Percentiles rank a stretch among this genome's conserved stretches.
Conservation (phyloP, 1,139 yeast species). For the Candida frijolesensis region DNA sequence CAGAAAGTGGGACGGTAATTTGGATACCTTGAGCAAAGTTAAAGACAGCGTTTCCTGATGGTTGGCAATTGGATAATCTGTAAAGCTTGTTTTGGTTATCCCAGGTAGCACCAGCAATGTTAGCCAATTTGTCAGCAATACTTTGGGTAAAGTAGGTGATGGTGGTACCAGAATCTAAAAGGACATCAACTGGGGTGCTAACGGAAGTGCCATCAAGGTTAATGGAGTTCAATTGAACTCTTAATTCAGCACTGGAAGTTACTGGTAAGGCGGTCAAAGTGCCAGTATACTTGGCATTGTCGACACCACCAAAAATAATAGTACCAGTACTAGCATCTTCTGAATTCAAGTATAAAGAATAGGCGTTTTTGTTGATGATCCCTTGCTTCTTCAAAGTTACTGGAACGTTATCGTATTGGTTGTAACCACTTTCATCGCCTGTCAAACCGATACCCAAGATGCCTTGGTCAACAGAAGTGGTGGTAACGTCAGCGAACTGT, state of each 20-base stretch:
- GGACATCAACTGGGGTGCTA: not conserved
- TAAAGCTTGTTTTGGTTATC: constrained; percentile 16
- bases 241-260: constrained; percentile 1
- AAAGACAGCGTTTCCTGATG: constrained; percentile 16
- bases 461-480: constrained; percentile 18
- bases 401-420: constrained; percentile 36
- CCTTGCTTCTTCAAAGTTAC: constrained; percentile 40
- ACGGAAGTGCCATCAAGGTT: constrained; percentile 7
- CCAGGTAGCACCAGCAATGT: constrained; percentile 22
- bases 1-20: constrained; percentile 31
- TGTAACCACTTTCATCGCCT: constrained; percentile 12
- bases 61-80: constrained; percentile 9
- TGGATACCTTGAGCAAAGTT: constrained; percentile 31
- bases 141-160: constrained; percentile 25
- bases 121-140: constrained; percentile 15
- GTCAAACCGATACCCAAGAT: constrained; percentile 25
- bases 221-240: constrained; percentile 8
- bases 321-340: constrained; percentile 24
- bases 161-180: constrained; percentile 33
- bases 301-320: constrained; percentile 33
- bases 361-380: constrained; percentile 43
- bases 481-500: constrained; percentile 19
- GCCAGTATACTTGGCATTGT: constrained; percentile 28
- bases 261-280: constrained; percentile 17
- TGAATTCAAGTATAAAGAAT: constrained; percentile 35